These are phyloP conservation scores for Isatis tinctoria DNA, from an alignment of 345 rosid species.

Conservation along the genomic window DNA sequence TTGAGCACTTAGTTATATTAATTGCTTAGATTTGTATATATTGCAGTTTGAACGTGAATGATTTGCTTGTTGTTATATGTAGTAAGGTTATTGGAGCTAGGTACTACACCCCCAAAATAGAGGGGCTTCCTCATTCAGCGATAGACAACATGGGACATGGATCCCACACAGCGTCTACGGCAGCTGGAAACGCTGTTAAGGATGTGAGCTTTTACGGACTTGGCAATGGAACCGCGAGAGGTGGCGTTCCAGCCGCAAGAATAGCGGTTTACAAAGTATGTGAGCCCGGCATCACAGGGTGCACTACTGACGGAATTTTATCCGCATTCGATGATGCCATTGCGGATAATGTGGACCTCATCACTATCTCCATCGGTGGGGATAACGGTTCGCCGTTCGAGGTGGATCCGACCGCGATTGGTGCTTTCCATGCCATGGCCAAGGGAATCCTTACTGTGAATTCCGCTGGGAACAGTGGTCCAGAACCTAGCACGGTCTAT, in stretches of 20 bases:
- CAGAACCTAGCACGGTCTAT: neutral
- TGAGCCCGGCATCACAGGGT: neutral
- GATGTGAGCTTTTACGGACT: conserved; percentile 40
- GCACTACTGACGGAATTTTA: conserved; percentile 19
- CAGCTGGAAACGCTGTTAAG: conserved; percentile 45
- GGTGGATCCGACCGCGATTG: conserved; percentile 32
- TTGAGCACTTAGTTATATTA: no score
- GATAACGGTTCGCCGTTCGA: neutral
- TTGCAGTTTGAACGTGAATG: conserved; percentile 14
- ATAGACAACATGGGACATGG: conserved; percentile 37
- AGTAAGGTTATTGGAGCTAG: conserved; percentile 33
- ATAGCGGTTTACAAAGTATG: conserved; percentile 48
- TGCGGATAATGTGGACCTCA: conserved; percentile 41
- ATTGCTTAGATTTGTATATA: neutral
- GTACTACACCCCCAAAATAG: conserved; percentile 26
- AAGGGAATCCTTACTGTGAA: conserved; percentile 48
- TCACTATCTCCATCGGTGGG: conserved; percentile 38
- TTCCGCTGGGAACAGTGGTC: conserved; percentile 46
- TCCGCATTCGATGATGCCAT: conserved; percentile 44
- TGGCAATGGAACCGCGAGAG: conserved; percentile 46
- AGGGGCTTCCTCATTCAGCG: conserved; percentile 21
- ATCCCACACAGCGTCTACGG: conserved; percentile 56
- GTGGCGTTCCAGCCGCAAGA: conserved; percentile 53
- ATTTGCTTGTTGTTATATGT: neutral
- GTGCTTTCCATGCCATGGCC: conserved; percentile 52